A percentile compares a stretch with the other conserved stretches of the same genome.
Conservation (phyloP, 495 filamentous ascomycete species). For the Beverwykella pulmonaria region DNA sequence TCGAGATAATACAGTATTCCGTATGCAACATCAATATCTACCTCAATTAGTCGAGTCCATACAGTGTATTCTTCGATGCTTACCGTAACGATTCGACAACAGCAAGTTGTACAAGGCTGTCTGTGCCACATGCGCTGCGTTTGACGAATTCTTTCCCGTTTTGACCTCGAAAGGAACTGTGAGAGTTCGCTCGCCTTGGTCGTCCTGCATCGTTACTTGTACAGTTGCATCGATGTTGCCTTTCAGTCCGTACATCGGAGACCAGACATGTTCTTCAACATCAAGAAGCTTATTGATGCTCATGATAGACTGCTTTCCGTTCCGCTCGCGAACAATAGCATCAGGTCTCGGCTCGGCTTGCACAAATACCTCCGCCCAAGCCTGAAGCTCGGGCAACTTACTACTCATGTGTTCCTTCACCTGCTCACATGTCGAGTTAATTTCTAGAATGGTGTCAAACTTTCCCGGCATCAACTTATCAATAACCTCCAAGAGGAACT, state of each 20-base stretch:
- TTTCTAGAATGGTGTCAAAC: conserved; percentile 82
- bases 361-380: conserved; percentile 84
- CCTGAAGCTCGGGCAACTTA: conserved; percentile 73
- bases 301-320: conserved; percentile 71
- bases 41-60: conserved; percentile 11
- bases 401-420: conserved; percentile 76
- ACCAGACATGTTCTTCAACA: conserved; percentile 97
- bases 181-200: conserved; percentile 62
- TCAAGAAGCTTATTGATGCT: conserved; percentile 91
- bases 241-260: conserved; percentile 93
- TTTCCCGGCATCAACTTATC: conserved; percentile 67
- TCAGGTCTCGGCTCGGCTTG: conserved; percentile 68
- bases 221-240: conserved; percentile 99
- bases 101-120: conserved; percentile 92
- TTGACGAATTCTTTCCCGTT: conserved; percentile 79
- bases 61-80: conserved; percentile 21
- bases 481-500: conserved; percentile 65
- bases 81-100: conserved; percentile 87
- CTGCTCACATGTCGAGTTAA: conserved; percentile 70
- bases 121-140: conserved; percentile 80
- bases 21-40: conserved; percentile 82
- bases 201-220: conserved; percentile 78
- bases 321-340: conserved; percentile 76
- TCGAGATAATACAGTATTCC: conserved; percentile 96
- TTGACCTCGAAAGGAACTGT: conserved; percentile 94